A percentile compares a stretch with the other conserved stretches of the same genome.
phyloP scores from a whole-genome alignment of 129 eudicot species.

The Centella asiatica region DNA sequence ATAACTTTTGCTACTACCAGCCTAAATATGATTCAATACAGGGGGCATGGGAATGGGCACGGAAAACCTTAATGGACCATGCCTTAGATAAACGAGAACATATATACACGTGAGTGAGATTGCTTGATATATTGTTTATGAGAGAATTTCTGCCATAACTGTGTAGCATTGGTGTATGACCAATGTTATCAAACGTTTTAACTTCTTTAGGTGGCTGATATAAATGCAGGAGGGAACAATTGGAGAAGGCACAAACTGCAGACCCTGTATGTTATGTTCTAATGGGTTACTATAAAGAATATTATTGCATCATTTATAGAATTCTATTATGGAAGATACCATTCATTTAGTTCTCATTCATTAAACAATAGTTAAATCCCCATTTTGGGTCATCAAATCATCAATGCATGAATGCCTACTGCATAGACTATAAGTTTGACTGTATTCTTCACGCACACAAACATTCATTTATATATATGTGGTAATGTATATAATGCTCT shows the following conservation, averaged over 20 bases:
- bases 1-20: conserved; percentile 91
- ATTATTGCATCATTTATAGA: not conserved
- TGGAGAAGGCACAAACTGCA: conserved; percentile 95
- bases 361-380: no score
- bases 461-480: not conserved
- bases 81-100: conserved; percentile 76
- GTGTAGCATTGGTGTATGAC: no score
- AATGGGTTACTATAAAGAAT: conserved; percentile 4
- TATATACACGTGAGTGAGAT: conserved; percentile 59
- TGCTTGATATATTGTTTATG: not conserved
- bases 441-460: not conserved
- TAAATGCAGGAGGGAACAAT: conserved; percentile 63
- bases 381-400: not conserved
- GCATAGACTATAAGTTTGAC: not conserved
- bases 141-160: not conserved
- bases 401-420: not conserved
- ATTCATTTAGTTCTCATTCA: not conserved
- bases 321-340: not conserved
- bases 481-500: not conserved
- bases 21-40: conserved; percentile 76
- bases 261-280: conserved; percentile 60
- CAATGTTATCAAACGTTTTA: not conserved
- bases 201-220: conserved; percentile 1
- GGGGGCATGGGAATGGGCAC: conserved; percentile 99
- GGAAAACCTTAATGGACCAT: conserved; percentile 73